Evolutionary conservation across 2,329 filamentous ascomycete genomes (phyloP).

Genomic region (Polychaeton citri): DNA sequence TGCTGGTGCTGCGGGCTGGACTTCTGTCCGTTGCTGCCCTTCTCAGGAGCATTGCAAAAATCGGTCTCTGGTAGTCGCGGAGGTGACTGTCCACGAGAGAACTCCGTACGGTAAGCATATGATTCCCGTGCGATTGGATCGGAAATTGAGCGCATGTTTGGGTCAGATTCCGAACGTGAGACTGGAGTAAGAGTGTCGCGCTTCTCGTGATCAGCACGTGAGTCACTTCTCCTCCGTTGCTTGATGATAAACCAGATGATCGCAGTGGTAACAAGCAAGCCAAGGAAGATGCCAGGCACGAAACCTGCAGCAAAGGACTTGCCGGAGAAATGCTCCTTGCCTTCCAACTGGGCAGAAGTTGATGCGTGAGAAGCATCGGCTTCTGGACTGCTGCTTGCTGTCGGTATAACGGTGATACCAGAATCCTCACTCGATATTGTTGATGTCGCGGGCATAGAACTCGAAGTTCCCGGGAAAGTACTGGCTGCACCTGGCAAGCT

Average conservation of each 20-base stretch:
- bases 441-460: conserved; percentile 1
- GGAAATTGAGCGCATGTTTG: conserved; percentile 20
- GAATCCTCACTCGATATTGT: not conserved
- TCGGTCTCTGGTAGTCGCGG: conserved; percentile 3
- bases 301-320: conserved; percentile 22
- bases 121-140: conserved; percentile 16
- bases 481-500: not conserved
- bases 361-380: conserved; percentile 3
- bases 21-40: not conserved
- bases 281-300: conserved; percentile 19
- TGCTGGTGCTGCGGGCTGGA: conserved; percentile 1
- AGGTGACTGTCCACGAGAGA: conserved; percentile 17
- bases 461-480: conserved; percentile 1
- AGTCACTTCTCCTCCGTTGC: conserved; percentile 1
- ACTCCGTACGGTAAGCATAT: conserved; percentile 19
- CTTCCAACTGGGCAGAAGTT: not conserved
- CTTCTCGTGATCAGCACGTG: not conserved
- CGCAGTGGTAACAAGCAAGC: conserved; percentile 11
- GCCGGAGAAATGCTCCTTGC: conserved; percentile 12
- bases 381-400: conserved; percentile 3
- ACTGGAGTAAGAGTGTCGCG: not conserved
- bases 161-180: not conserved
- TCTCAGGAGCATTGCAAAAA: conserved; percentile 3
- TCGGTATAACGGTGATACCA: not conserved
- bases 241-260: conserved; percentile 13